Conservation (phyloP, 306 rosid genomes). For the Glycine soja region DNA sequence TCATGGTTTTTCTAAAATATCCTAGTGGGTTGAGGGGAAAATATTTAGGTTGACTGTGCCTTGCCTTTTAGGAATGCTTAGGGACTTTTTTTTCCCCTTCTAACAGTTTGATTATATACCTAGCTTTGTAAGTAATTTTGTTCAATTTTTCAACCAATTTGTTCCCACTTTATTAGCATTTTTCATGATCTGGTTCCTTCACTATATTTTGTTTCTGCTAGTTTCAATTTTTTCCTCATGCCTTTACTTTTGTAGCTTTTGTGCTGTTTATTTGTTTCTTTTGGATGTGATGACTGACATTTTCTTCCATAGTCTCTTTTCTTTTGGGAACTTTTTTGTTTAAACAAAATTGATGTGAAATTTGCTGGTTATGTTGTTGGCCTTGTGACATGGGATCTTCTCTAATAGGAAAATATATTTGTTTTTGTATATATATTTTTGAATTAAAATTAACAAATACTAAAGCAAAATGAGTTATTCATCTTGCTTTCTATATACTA, state of each 20-base stretch:
- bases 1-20: constrained; percentile 5
- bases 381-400: neutral
- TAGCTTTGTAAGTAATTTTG: neutral
- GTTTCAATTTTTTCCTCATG: neutral
- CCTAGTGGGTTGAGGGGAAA: neutral
- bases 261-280: neutral
- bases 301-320: neutral
- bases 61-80: neutral
- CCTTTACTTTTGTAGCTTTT: constrained; percentile 10
- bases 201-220: neutral
- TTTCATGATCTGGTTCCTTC: neutral
- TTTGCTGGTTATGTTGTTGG: neutral
- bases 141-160: neutral
- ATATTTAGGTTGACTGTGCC: neutral
- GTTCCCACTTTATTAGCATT: neutral
- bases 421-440: too few species aligned
- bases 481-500: neutral
- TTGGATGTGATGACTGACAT: neutral
- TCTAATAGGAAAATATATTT: too few species aligned
- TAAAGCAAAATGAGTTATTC: neutral
- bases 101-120: constrained; percentile 8
- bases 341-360: constrained; percentile 6
- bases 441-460: too few species aligned
- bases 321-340: neutral
- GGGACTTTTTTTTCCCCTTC: neutral